Conservation (phyloP, 1,139 yeast genomes). For the Arxiozyma heterogenica region DNA sequence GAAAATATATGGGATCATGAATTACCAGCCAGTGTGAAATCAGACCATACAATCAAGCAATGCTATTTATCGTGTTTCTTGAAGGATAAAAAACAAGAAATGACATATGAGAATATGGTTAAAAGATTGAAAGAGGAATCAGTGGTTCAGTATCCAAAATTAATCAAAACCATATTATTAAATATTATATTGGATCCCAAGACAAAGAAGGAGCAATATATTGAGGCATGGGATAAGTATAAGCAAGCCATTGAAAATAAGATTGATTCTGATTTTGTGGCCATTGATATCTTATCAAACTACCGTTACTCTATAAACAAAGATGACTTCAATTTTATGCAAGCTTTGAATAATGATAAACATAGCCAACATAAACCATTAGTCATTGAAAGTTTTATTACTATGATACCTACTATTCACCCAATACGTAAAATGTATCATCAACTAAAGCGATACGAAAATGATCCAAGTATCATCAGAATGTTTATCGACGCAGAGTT, state of each 20-base stretch:
- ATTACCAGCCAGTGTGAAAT: conserved; percentile 16
- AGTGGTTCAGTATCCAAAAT: neutral
- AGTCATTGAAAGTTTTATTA: conserved; percentile 17
- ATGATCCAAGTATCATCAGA: conserved; percentile 15
- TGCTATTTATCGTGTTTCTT: conserved; percentile 15
- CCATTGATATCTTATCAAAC: conserved; percentile 20
- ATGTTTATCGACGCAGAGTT: conserved; percentile 22
- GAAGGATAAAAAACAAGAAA: conserved; percentile 6
- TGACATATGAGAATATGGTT: conserved; percentile 8
- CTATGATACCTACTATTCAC: conserved; percentile 15
- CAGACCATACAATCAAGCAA: conserved; percentile 15
- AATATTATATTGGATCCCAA: conserved; percentile 11
- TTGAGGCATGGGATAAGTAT: neutral
- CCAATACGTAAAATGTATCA: conserved; percentile 17
- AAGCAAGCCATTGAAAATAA: neutral
- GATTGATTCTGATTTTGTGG: conserved; percentile 3
- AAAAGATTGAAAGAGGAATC: neutral
- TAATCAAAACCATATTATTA: conserved; percentile 9
- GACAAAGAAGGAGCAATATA: conserved; percentile 9
- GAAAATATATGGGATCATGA: conserved; percentile 22
- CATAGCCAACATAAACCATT: neutral
- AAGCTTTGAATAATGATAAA: neutral
- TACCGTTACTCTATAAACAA: conserved; percentile 12
- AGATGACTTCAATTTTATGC: conserved; percentile 15
- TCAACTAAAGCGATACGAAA: conserved; percentile 14